Base-by-base conservation (phyloP, 2,329 filamentous ascomycete genomes). In the Fonsecaea multimorphosa region DNA sequence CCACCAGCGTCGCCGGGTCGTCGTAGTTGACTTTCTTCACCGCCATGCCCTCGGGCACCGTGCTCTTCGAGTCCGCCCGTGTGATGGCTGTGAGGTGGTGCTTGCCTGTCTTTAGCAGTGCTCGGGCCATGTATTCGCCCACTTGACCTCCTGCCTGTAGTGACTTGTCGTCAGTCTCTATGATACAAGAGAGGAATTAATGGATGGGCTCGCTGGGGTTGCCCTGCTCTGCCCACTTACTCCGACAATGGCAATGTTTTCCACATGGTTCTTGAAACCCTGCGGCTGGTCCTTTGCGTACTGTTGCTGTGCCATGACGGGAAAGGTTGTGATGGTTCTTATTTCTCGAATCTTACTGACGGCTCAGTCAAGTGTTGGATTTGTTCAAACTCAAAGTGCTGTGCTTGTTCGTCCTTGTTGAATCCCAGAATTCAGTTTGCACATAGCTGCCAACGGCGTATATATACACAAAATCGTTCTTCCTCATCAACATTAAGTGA, bases 31-130 rank as follows among this genome's bases (percentile, higher is more conserved):
- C 66, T n/a, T 63, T 63, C 52, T 60, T 61, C 38, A 72, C 58
- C 78, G 0, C 68, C 66, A 72, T 82, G 14, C 82, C 83, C 0
- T 76, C 67, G 2, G 85, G 84, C 2, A 85, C 71, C 16, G 72
- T 75, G 68, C 72, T 79, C 0, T 67, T 68, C 71, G 83, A 84
- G 40, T 75, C 78, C 14, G 72, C 70, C 14, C 85, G 83, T 8
- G 84, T 82, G 22, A 87, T 73, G 12, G 84, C 84, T 0, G 84
- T 87, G 36, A 87, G 76, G 5, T 74, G 79, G 72, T 86, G 84
- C 67, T 79, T 83, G 44, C 82, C 82, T 1, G 78, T 79, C 12
- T 78, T 72, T 2, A 86, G 72, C 0, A 87, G 79, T 12, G 73
- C 73, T 19, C 62, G 52, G 3, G 68, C 58, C 6, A 71, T 58